Conservation (phyloP, 192 early-diverging fungal species). For the Umbelopsis sp. region DNA sequence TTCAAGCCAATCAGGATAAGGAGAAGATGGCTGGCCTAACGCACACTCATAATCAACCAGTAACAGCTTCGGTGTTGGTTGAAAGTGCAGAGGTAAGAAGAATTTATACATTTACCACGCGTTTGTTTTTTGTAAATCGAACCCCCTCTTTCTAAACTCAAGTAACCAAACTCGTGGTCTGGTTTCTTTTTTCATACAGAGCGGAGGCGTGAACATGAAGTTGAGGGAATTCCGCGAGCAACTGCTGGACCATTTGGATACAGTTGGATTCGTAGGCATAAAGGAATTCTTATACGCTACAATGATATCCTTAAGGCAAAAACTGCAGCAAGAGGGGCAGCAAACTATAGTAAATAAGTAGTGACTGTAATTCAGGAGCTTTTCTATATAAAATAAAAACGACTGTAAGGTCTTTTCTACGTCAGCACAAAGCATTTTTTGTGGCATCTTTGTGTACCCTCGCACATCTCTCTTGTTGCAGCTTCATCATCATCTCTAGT, state of each 20-base stretch:
- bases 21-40: conserved; percentile 10
- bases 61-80: conserved; percentile 19
- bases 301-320: conserved; percentile 29
- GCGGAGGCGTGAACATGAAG: conserved; percentile 36
- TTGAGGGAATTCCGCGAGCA: conserved; percentile 45
- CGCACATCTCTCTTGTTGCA: conserved; percentile 20
- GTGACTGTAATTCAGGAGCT: conserved; percentile 1
- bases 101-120: conserved; percentile 19
- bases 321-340: conserved; percentile 28
- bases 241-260: conserved; percentile 42
- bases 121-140: conserved; percentile 26
- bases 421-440: conserved; percentile 11
- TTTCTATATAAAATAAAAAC: not conserved
- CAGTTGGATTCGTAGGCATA: conserved; percentile 40
- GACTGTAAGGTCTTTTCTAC: not conserved
- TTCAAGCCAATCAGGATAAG: conserved; percentile 3
- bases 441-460: conserved; percentile 5
- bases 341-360: conserved; percentile 6
- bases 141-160: not conserved
- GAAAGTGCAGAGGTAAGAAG: conserved; percentile 23
- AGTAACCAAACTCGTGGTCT: not conserved
- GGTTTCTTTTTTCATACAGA: conserved; percentile 12
- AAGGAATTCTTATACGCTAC: conserved; percentile 33
- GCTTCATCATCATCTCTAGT: conserved; percentile 20
- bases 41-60: not conserved